Percentiles rank a stretch among this genome's conserved stretches.
Conservation (phyloP, 352 stramenopile species). For the Aphanomyces stellatus region DNA sequence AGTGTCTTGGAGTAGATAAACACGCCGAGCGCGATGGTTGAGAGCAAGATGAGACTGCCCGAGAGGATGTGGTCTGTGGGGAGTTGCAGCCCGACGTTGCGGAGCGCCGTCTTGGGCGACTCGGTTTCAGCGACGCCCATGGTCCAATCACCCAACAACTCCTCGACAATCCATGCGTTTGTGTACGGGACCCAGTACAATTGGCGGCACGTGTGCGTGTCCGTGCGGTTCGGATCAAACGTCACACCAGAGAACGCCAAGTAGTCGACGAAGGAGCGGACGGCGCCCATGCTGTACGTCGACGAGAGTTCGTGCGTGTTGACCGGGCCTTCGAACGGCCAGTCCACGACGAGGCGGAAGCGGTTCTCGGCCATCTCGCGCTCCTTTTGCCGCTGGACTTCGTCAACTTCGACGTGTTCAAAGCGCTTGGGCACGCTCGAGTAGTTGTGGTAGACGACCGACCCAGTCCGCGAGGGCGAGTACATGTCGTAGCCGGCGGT, state of each 20-base stretch:
- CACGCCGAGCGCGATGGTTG: no score
- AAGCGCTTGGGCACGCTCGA: conserved; percentile 22
- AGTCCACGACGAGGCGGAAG: conserved; percentile 43
- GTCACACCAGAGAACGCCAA: conserved; percentile 11
- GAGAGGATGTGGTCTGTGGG: background rate
- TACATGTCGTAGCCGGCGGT: conserved; percentile 87
- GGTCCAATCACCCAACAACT: background rate
- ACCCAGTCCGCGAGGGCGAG: conserved; percentile 41
- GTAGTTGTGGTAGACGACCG: conserved; percentile 27
- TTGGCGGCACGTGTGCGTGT: conserved; percentile 7
- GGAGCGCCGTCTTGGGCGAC: no score
- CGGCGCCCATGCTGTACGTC: background rate
- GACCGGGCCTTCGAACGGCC: conserved; percentile 46
- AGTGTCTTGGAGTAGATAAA: no score
- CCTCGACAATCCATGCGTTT: background rate
- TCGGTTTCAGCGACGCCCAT: background rate
- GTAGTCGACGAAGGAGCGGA: background rate
- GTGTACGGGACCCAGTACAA: conserved; percentile 20
- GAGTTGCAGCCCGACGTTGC: no score
- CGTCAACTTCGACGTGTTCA: conserved; percentile 44
- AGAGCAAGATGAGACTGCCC: no score
- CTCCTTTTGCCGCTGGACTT: conserved; percentile 33
- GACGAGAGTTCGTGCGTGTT: conserved; percentile 40
- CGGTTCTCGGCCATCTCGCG: conserved; percentile 49
- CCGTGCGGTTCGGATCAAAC: background rate